These are phyloP conservation scores for Xylaria castorea DNA, from an alignment of 495 filamentous ascomycete species.

Conservation along the genomic window DNA sequence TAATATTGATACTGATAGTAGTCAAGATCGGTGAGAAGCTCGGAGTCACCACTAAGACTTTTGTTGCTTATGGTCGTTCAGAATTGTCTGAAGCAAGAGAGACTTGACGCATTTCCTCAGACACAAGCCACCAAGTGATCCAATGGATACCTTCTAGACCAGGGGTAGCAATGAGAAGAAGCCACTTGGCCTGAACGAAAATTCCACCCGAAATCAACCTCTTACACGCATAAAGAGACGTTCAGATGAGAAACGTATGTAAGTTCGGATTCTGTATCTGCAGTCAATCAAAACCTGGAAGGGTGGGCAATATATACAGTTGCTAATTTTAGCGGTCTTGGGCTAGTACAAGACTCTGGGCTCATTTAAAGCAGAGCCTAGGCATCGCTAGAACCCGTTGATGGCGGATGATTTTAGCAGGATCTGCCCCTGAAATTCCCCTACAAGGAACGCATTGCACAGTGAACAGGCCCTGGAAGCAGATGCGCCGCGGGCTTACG, in stretches of 20 bases:
- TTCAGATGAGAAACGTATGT: constrained; percentile 5
- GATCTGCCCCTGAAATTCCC: constrained; percentile 21
- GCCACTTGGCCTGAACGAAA: constrained; percentile 9
- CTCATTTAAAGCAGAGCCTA: constrained; percentile 19
- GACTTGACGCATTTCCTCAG: constrained; percentile 2
- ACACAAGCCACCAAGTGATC: not conserved
- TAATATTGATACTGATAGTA: not conserved
- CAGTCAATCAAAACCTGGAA: constrained; percentile 21
- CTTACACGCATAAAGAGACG: not conserved
- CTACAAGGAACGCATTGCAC: constrained; percentile 4
- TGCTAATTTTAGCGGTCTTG: constrained; percentile 25
- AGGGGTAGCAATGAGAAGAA: not conserved
- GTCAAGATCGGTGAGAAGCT: not conserved
- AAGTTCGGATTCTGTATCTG: not conserved
- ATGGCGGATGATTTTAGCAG: constrained; percentile 1
- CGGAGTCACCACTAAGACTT: constrained; percentile 4
- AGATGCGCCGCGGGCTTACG: constrained; percentile 10
- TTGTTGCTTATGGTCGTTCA: constrained; percentile 12
- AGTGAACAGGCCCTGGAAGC: constrained; percentile 17
- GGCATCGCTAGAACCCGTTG: not conserved
- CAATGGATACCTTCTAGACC: not conserved
- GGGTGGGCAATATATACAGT: constrained; percentile 22
- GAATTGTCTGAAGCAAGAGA: not conserved
- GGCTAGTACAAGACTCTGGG: not conserved
- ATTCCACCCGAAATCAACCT: not conserved